Evolutionary conservation across 1,284 basidiomycete species (phyloP).

Genomic region (Fomitiporia mediterranea): DNA sequence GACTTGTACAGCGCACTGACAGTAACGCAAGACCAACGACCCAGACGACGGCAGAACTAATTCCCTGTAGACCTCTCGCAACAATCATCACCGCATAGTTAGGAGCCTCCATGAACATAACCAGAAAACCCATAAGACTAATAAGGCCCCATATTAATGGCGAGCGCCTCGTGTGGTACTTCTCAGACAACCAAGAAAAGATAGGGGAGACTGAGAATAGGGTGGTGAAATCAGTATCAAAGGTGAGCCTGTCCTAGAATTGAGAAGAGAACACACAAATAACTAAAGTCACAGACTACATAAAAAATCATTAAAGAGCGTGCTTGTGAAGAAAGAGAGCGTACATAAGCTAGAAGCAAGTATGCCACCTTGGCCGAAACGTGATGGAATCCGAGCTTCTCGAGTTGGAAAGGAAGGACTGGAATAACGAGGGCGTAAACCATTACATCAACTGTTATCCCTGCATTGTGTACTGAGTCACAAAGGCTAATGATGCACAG

Average conservation of each 20-base stretch:
- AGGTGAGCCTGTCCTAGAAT: slow-evolving; percentile 41
- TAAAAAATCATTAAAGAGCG: too few relatives aligned
- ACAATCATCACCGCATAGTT: slow-evolving; percentile 68
- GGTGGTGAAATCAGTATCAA: background rate
- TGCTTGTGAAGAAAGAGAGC: slow-evolving; percentile 26
- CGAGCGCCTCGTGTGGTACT: slow-evolving; percentile 45
- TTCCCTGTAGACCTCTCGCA: slow-evolving; percentile 67
- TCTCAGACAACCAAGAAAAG: slow-evolving; percentile 65
- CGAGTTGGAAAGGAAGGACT: slow-evolving; percentile 70
- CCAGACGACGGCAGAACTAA: slow-evolving; percentile 74
- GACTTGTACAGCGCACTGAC: slow-evolving; percentile 39
- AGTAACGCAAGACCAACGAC: slow-evolving; percentile 68
- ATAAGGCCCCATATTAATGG: slow-evolving; percentile 60
- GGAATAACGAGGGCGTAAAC: slow-evolving; percentile 71
- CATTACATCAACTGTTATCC: slow-evolving; percentile 57
- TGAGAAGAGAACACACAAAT: slow-evolving; percentile 8
- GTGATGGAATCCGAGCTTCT: slow-evolving; percentile 45
- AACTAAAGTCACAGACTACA: slow-evolving; percentile 15
- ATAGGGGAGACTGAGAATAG: slow-evolving; percentile 62
- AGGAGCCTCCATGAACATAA: slow-evolving; percentile 75
- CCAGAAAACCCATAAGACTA: slow-evolving; percentile 51
- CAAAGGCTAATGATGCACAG: too few relatives aligned
- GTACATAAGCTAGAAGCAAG: slow-evolving; percentile 59
- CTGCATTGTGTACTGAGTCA: slow-evolving; percentile 38
- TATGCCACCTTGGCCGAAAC: slow-evolving; percentile 65